These are phyloP conservation scores for Lepidopterella palustris DNA, from an alignment of 495 filamentous ascomycete species.

Conservation along the genomic window DNA sequence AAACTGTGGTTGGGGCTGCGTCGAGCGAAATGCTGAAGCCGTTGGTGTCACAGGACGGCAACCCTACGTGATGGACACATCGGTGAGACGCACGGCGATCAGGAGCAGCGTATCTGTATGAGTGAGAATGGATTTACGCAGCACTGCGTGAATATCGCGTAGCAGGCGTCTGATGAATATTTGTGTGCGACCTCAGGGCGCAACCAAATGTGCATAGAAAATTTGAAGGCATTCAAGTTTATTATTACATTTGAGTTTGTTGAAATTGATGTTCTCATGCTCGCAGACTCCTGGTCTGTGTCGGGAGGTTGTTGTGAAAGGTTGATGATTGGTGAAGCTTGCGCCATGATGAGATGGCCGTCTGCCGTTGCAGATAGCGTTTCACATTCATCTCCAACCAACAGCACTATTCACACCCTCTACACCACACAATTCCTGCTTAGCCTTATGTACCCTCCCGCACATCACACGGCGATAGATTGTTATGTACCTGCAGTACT, in stretches of 20 bases:
- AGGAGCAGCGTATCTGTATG: not conserved
- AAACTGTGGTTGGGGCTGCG: not conserved
- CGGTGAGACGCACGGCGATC: constrained; percentile 21
- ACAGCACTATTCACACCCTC: too few species aligned
- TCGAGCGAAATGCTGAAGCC: not conserved
- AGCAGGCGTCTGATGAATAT: not conserved
- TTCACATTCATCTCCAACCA: too few species aligned
- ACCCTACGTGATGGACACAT: constrained; percentile 16
- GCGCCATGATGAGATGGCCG: too few species aligned
- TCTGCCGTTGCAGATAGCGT: too few species aligned
- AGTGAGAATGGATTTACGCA: not conserved
- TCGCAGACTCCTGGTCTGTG: not conserved
- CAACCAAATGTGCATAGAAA: not conserved
- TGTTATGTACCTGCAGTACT: not conserved
- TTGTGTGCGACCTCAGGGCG: not conserved
- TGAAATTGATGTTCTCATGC: not conserved
- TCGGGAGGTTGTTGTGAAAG: not conserved
- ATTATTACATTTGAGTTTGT: not conserved
- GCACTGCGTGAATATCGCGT: not conserved
- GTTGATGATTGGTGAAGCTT: not conserved
- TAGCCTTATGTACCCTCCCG: not conserved
- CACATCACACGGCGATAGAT: not conserved
- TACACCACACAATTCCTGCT: too few species aligned
- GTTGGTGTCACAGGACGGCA: constrained; percentile 9
- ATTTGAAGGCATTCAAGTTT: not conserved